Evolutionary conservation across 2,329 filamentous ascomycete genomes (phyloP), one percentile per base, ranked within the genome.

Genomic region (Boeremia lycopersici): DNA sequence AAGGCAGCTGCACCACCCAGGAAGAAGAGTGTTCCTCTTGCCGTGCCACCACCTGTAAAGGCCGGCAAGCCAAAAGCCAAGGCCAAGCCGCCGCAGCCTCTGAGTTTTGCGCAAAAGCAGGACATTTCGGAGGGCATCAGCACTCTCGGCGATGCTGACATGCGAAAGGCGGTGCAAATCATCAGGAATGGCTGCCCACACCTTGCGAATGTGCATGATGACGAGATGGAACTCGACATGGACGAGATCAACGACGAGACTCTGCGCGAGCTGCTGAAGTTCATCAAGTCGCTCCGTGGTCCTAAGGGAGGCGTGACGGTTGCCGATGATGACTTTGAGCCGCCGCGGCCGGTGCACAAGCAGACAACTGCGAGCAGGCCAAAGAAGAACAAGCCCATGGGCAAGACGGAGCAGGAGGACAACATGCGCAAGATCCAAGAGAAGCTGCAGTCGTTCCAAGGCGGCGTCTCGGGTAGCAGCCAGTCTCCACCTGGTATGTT

Each of bases 101-200:
- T 91, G 39, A 88, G 86, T 7, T 85, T 88, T 55, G 82, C 88
- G 3, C 92, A 99, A 77, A 98, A 98, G 80, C 91, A 95, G 53
- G 86, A 93, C 62, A 96, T 99, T 53, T 93, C 91, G 1, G 88
- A 89, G 54, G 89, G 90, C 12, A 95, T 96, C 60, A 89, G 88
- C 65, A 87, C 88, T 59, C 85, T 98, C 53, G 87, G 92, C 15
- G 88, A 89, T 44, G 81, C 82, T n/a, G 87, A 91, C 62, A 89
- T 96, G 69, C 84, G 88, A 44, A 86, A 86, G 63, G 91, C 93
- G 0, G 90, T 97, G 29, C 86, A 89, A 56, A 93, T 98, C 59
- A 98, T 99, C 70, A 91, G 96, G 73, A 86, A 86, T 61, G 93
- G 96, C 63, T 76, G 90, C 79, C 78, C 90, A 77, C 81, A 89